Evolutionary conservation across 1,284 basidiomycete species (phyloP).

Genomic region (Meira miltonrushii): DNA sequence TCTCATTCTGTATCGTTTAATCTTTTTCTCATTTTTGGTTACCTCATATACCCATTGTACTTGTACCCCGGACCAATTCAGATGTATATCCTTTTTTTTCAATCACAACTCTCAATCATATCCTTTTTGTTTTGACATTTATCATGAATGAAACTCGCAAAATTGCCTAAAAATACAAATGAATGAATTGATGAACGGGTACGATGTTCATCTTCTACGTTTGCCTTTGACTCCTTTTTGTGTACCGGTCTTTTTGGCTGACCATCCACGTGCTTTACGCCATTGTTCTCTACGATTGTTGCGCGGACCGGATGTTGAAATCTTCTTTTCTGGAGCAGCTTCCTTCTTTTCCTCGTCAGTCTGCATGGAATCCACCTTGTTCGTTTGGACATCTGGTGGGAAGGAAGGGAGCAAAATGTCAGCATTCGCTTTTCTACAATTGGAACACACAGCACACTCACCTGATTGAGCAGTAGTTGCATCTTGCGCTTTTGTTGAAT

Average conservation of each 20-base stretch:
- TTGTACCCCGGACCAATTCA: too few species aligned
- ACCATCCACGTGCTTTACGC: constrained; percentile 29
- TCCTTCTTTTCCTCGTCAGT: not conserved
- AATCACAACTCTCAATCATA: too few species aligned
- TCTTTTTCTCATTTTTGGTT: too few species aligned
- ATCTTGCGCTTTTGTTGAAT: constrained; percentile 46
- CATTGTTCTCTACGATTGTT: constrained; percentile 40
- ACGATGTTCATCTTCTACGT: constrained; percentile 27
- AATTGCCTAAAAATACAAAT: too few species aligned
- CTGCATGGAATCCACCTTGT: too few species aligned
- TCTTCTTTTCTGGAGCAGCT: constrained; percentile 17
- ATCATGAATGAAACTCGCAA: too few species aligned
- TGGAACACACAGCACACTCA: not conserved
- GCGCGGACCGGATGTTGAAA: constrained; percentile 38
- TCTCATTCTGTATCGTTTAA: not conserved
- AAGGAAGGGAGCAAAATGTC: not conserved
- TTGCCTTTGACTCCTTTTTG: constrained; percentile 40
- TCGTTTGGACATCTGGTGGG: too few species aligned
- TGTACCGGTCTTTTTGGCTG: constrained; percentile 28
- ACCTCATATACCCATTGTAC: too few species aligned
- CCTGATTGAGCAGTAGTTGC: constrained; percentile 3
- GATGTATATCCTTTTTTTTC: too few species aligned
- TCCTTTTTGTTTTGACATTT: too few species aligned
- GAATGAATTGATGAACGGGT: too few species aligned
- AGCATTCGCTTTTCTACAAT: not conserved